A percentile compares a stretch with the other conserved stretches of the same genome.
These are phyloP conservation scores for Microthyrium microscopicum DNA, from an alignment of 2,329 filamentous ascomycete genomes.

Conservation along the genomic window DNA sequence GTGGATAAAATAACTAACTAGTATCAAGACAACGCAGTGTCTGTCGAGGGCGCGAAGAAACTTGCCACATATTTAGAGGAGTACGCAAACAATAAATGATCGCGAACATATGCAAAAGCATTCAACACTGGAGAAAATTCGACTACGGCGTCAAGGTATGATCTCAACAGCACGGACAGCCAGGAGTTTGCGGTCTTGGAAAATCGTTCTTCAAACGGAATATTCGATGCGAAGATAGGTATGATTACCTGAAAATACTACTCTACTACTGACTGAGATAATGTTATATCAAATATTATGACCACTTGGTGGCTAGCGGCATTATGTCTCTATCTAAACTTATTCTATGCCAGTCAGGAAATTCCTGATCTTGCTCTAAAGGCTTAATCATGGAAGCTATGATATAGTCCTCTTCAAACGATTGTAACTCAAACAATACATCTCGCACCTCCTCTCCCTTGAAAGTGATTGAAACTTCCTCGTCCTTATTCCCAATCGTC, in stretches of 20 bases:
- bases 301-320: no score
- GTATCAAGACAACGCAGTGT: conserved; percentile 54
- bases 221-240: no score
- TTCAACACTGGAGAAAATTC: no score
- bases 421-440: conserved; percentile 39
- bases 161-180: no score
- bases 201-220: no score
- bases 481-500: conserved; percentile 16
- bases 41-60: conserved; percentile 49
- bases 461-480: conserved; percentile 34
- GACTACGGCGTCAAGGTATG: no score
- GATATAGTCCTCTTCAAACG: conserved; percentile 42
- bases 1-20: conserved; percentile 1
- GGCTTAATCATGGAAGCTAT: conserved; percentile 35
- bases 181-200: no score
- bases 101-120: no score
- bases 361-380: conserved; percentile 17
- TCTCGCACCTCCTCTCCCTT: conserved; percentile 30
- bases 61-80: conserved; percentile 48
- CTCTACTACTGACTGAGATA: no score
- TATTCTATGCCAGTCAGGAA: conserved; percentile 25
- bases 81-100: no score
- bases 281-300: no score
- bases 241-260: no score
- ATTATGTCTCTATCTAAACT: conserved; percentile 30